phyloP scores from a whole-genome alignment of 2,329 filamentous ascomycete species.

The Parastagonospora avenae region DNA sequence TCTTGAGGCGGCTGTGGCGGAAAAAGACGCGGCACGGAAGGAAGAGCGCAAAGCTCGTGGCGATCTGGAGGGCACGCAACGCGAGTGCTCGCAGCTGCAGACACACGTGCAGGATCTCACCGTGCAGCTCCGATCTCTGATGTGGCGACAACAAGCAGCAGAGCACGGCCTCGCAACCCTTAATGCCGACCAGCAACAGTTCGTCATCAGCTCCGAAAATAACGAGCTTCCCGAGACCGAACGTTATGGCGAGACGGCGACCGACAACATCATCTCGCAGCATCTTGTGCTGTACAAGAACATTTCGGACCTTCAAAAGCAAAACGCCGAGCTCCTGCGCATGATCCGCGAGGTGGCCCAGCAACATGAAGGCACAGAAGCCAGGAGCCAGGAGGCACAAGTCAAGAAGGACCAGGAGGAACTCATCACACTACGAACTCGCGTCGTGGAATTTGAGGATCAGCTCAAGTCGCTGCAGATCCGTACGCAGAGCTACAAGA shows the following conservation, averaged over 20 bases:
- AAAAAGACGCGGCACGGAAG: conserved; percentile 78
- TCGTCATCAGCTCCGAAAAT: conserved; percentile 77
- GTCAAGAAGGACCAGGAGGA: conserved; percentile 67
- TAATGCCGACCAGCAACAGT: conserved; percentile 71
- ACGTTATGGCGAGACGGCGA: conserved; percentile 74
- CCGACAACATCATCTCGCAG: conserved; percentile 86
- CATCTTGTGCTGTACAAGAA: conserved; percentile 89
- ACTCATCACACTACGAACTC: conserved; percentile 72
- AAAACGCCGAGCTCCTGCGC: conserved; percentile 83
- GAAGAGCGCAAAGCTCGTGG: conserved; percentile 78
- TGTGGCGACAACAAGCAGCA: conserved; percentile 82
- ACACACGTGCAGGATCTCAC: conserved; percentile 89
- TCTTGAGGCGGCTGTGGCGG: conserved; percentile 79
- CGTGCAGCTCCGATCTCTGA: conserved; percentile 85
- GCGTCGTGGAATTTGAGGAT: conserved; percentile 79
- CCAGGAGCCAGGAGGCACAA: conserved; percentile 63
- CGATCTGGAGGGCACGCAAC: conserved; percentile 65
- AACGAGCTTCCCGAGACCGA: conserved; percentile 73
- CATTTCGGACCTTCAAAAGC: conserved; percentile 80
- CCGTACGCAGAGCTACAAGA: conserved; percentile 89
- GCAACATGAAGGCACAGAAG: conserved; percentile 89
- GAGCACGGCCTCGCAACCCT: conserved; percentile 79
- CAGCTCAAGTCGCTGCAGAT: conserved; percentile 81
- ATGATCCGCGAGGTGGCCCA: conserved; percentile 85
- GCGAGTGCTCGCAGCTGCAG: conserved; percentile 77